A percentile compares a stretch with the other conserved stretches of the same genome.
Evolutionary conservation across 2,329 filamentous ascomycete species (phyloP).

Genomic region (Colletotrichum camelliae): DNA sequence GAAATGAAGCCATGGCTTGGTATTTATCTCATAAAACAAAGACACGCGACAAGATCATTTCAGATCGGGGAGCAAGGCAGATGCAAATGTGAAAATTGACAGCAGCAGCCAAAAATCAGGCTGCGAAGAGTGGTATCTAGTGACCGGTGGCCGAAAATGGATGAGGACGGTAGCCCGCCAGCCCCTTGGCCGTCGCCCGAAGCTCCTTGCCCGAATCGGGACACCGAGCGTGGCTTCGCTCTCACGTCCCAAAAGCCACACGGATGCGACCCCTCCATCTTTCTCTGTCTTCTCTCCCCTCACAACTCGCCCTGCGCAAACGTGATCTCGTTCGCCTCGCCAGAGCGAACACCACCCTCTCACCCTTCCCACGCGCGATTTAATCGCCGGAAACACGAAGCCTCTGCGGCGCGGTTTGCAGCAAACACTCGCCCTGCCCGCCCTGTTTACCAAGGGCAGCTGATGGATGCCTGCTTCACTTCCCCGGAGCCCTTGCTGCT

Average conservation of each 20-base stretch:
- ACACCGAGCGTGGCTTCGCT: conserved; percentile 21
- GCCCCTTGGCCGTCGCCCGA: neutral
- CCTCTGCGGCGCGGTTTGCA: neutral
- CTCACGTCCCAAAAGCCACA: neutral
- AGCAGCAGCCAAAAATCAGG: neutral
- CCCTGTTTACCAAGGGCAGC: neutral
- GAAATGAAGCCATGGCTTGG: neutral
- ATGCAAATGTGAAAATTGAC: neutral
- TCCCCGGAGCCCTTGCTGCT: neutral
- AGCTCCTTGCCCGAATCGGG: conserved; percentile 8
- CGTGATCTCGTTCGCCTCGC: neutral
- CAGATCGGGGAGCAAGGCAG: neutral
- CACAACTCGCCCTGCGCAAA: neutral
- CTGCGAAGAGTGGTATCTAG: neutral
- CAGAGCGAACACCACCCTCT: neutral
- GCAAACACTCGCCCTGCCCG: neutral
- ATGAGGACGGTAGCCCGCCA: neutral
- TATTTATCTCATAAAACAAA: neutral
- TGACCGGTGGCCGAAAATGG: neutral
- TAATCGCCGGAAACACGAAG: neutral
- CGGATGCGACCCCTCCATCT: neutral
- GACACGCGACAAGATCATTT: neutral
- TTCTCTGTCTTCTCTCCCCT: neutral
- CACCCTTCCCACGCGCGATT: neutral
- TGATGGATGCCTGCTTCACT: neutral